Conservation (phyloP, 2,329 filamentous ascomycete species). For the Coniochaeta sp. region DNA sequence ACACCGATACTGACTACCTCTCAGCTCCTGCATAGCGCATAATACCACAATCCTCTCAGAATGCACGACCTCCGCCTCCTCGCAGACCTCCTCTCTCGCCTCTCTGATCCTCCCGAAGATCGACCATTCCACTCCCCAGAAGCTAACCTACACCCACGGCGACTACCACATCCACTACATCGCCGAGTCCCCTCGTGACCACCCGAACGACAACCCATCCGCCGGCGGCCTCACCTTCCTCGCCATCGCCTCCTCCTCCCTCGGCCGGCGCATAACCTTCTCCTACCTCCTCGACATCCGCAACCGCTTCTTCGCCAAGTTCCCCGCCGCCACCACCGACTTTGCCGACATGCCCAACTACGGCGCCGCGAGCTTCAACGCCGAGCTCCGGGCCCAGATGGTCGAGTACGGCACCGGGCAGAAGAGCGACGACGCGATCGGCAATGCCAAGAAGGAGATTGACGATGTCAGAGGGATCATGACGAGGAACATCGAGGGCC, state of each 20-base stretch:
- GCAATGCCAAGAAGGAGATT: conserved; percentile 80
- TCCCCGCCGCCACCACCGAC: conserved; percentile 58
- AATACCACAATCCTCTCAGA: conserved; percentile 89
- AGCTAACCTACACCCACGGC: conserved; percentile 91
- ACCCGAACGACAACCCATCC: conserved; percentile 41
- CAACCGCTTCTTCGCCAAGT: conserved; percentile 71
- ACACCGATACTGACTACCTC: conserved; percentile 2
- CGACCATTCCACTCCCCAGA: conserved; percentile 69
- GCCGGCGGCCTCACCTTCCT: conserved; percentile 86
- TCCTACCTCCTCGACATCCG: conserved; percentile 88
- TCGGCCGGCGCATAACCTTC: conserved; percentile 85
- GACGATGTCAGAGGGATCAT: conserved; percentile 89
- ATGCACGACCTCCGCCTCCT: conserved; percentile 79
- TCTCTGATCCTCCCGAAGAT: conserved; percentile 95
- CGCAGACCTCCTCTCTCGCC: conserved; percentile 77
- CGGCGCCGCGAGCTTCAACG: conserved; percentile 83
- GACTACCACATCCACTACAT: conserved; percentile 94
- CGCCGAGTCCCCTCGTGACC: conserved; percentile 67
- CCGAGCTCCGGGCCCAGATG: conserved; percentile 68
- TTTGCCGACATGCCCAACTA: conserved; percentile 79
- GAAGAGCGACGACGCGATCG: conserved; percentile 66
- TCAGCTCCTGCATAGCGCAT: conserved; percentile 87
- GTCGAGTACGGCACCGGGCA: conserved; percentile 75
- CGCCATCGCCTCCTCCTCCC: conserved; percentile 72
- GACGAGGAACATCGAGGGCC: conserved; percentile 88